Conservation (phyloP, 2,329 filamentous ascomycete species). For the Diaporthe amygdali region DNA sequence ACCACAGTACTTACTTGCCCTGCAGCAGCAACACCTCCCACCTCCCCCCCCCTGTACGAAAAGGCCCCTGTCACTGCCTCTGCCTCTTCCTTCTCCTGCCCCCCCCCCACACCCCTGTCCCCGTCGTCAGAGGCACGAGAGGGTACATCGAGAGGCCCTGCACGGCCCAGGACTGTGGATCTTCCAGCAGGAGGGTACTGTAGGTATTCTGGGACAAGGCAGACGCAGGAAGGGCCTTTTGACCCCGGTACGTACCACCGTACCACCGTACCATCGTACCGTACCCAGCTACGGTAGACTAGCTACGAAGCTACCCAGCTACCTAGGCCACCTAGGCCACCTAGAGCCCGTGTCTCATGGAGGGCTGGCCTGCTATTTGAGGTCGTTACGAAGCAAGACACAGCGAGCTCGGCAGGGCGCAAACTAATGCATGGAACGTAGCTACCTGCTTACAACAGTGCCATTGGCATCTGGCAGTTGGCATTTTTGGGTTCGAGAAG, state of each 20-base stretch:
- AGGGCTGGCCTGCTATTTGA: constrained; percentile 7
- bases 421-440: constrained; percentile 24
- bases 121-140: neutral
- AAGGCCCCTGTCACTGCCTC: neutral
- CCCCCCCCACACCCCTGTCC: neutral
- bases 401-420: constrained; percentile 7
- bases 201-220: constrained; percentile 5
- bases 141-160: constrained; percentile 7
- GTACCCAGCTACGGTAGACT: neutral
- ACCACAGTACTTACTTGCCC: neutral
- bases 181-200: constrained; percentile 1
- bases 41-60: neutral
- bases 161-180: constrained; percentile 17
- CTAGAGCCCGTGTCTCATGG: constrained; percentile 2
- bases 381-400: constrained; percentile 16
- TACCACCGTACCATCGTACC: neutral
- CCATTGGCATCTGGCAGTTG: too few relatives aligned
- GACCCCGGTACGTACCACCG: constrained; percentile 1
- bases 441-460: constrained; percentile 7
- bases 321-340: too few relatives aligned
- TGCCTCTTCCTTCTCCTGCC: too few relatives aligned
- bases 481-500: too few relatives aligned
- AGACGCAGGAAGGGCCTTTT: constrained; percentile 7
- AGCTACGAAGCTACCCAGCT: too few relatives aligned
- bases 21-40: neutral